Evolutionary conservation across 768 basidiomycete species (phyloP).

Genomic region (Serendipita indica): DNA sequence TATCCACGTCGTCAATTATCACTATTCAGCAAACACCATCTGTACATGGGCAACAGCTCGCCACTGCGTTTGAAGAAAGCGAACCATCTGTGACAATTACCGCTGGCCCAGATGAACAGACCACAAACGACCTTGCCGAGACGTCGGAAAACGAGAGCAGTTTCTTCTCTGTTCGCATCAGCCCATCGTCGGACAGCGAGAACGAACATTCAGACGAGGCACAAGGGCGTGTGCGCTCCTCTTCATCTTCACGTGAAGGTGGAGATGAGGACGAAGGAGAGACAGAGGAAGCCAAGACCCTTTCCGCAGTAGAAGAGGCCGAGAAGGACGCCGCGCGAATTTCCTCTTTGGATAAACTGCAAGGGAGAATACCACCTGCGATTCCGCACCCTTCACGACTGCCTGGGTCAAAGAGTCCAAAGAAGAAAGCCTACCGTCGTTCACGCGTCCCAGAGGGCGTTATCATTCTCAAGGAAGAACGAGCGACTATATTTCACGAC

Average conservation of each 20-base stretch:
- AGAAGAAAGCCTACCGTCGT: constrained; percentile 1
- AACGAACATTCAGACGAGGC: constrained; percentile 16
- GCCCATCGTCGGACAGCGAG: constrained; percentile 25
- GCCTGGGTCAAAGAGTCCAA: neutral
- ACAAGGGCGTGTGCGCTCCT: neutral
- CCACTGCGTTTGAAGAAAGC: constrained; percentile 21
- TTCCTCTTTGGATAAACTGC: constrained; percentile 46
- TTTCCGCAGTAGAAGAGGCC: constrained; percentile 12
- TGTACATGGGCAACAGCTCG: constrained; percentile 35
- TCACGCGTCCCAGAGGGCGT: constrained; percentile 48
- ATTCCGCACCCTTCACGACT: constrained; percentile 10
- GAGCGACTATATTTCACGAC: constrained; percentile 82
- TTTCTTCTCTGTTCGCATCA: constrained; percentile 15
- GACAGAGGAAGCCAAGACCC: neutral
- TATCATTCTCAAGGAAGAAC: constrained; percentile 79
- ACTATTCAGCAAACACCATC: constrained; percentile 66
- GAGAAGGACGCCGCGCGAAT: constrained; percentile 31
- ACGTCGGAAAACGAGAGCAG: constrained; percentile 27
- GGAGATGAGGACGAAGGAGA: constrained; percentile 10
- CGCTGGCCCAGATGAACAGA: constrained; percentile 34
- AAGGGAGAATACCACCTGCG: constrained; percentile 22
- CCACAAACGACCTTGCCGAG: constrained; percentile 33
- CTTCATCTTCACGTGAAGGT: neutral
- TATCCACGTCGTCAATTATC: constrained; percentile 67
- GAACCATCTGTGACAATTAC: constrained; percentile 46